phyloP scores from a whole-genome alignment of 2,329 filamentous ascomycete species.

The Graphilbum fragrans region DNA sequence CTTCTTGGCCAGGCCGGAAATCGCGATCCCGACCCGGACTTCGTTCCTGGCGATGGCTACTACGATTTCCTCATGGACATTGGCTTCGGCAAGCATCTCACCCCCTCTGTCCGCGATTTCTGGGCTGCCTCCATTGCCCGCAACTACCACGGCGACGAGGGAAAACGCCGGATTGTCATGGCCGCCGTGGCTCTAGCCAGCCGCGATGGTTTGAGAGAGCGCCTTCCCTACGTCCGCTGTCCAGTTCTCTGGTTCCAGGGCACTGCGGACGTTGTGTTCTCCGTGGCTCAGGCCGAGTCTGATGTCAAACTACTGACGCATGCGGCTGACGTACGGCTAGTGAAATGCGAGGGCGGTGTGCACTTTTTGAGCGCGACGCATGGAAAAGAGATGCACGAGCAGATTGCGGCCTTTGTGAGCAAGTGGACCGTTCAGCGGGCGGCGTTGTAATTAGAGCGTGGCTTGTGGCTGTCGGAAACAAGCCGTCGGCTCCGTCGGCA shows the following conservation, averaged over 20 bases:
- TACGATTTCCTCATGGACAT: constrained; percentile 31
- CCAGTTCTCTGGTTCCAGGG: constrained; percentile 43
- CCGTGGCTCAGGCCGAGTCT: not conserved
- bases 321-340: not conserved
- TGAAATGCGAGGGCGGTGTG: not conserved
- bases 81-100: constrained; percentile 28
- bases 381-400: not conserved
- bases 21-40: constrained; percentile 21
- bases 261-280: constrained; percentile 28
- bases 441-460: too few species aligned
- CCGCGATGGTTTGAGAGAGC: constrained; percentile 32
- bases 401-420: not conserved
- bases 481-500: too few species aligned
- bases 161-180: constrained; percentile 33
- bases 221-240: constrained; percentile 33
- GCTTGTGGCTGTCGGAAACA: too few species aligned
- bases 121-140: not conserved
- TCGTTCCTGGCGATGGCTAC: not conserved
- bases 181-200: constrained; percentile 30
- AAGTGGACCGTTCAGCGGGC: not conserved
- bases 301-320: constrained; percentile 34
- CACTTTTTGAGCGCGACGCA: not conserved
- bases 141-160: constrained; percentile 33
- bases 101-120: not conserved
- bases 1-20: constrained; percentile 30